Evolutionary conservation across 2,329 filamentous ascomycete species (phyloP), one percentile per base, ranked within the genome.

Genomic region (Colletotrichum aenigma): DNA sequence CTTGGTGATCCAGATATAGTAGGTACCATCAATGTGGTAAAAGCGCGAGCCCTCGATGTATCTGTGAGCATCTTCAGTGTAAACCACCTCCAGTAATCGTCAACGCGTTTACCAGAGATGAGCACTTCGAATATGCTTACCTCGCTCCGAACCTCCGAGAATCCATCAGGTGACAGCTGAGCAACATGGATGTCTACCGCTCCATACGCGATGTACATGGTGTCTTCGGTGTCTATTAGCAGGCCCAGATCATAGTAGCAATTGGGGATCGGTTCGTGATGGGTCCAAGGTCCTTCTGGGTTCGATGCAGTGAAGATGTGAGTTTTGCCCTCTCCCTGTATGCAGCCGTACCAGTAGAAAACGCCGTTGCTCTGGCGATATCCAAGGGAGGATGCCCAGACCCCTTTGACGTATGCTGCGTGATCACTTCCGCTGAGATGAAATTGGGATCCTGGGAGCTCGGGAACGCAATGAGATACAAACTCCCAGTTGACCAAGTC

Each of bases 11-110:
- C 89, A 85, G 74, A 92, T 89, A 77, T 90, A 92, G 81, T 91
- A 91, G 1, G 79, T 82, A 2, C 87, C 89, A 43, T 90, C 86
- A 68, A 85, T 86, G 75, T 91, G 89, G 80, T 93, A 92, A 81
- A 92, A 86, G 2, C 89, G 86, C 0, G 85, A 83, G 6, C 89
- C 90, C 77, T 92, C 90, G 6, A 91, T 82, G 55, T 58, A 58
- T 3, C 43, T 52, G 43, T 52, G 43, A 4, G 21, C 55, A 12
- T 58, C 55, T 12, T 26, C 21, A 4, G 55, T 58, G 24, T 58
- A 58, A 7, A 58, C 24, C 1, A 58, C 24, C 24, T 58, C 15
- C 55, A 30, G 24, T 2, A 10, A 18, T 30, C 1, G 24, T 58
- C 55, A 58, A 15, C 26, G 2, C 8, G 4, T 26, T 8, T 5